These are phyloP conservation scores for Sophora flavescens DNA, from an alignment of 306 rosid genomes.

Conservation along the genomic window DNA sequence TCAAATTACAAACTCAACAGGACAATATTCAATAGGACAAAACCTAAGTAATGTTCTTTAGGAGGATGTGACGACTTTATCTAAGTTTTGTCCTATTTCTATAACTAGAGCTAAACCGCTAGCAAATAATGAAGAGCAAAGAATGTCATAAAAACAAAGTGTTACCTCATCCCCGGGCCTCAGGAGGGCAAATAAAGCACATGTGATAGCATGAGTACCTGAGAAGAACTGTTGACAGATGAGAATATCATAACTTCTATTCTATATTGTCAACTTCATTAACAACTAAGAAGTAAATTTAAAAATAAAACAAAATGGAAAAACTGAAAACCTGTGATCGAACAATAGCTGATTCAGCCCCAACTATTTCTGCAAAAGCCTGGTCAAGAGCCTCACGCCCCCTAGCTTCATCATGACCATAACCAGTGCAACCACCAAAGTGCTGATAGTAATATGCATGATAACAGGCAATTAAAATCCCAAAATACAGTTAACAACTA, in stretches of 20 bases:
- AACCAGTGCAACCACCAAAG: slow-evolving; percentile 92
- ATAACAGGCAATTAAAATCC: slow-evolving; percentile 23
- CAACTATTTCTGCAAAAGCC: slow-evolving; percentile 90
- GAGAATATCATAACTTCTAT: slow-evolving; percentile 30
- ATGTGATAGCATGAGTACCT: slow-evolving; percentile 96
- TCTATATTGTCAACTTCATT: background rate
- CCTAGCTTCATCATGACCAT: slow-evolving; percentile 98
- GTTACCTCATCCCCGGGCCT: slow-evolving; percentile 98
- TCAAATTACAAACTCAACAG: slow-evolving; percentile 33
- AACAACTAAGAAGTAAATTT: slow-evolving; percentile 19
- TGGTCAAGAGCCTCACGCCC: slow-evolving; percentile 96
- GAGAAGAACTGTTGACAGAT: slow-evolving; percentile 82
- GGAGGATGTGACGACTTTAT: background rate
- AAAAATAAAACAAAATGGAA: background rate
- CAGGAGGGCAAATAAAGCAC: slow-evolving; percentile 83
- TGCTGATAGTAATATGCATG: slow-evolving; percentile 61
- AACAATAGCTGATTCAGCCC: slow-evolving; percentile 91
- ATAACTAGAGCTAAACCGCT: background rate
- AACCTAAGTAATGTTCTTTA: background rate
- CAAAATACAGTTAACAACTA: slow-evolving; percentile 8
- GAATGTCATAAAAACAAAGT: slow-evolving; percentile 29
- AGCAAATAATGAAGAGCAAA: slow-evolving; percentile 39
- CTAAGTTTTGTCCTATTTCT: background rate
- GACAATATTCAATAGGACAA: background rate
- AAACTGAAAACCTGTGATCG: slow-evolving; percentile 87